These are phyloP conservation scores for Gloeophyllum trabeum DNA, from an alignment of 768 basidiomycete genomes.

Conservation along the genomic window DNA sequence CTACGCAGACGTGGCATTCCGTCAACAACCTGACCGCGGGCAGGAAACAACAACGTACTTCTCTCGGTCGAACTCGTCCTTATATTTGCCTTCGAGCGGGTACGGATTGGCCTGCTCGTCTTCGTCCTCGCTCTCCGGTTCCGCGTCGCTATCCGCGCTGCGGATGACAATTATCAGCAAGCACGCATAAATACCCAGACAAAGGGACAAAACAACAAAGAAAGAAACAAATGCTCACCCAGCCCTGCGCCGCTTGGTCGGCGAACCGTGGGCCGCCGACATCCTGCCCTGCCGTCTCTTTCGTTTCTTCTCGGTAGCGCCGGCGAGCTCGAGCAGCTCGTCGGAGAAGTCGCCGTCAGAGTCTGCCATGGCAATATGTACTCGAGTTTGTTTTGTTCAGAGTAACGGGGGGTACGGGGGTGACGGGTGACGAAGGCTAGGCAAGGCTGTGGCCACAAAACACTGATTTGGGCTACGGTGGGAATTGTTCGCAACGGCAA, in stretches of 20 bases:
- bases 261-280: conserved; percentile 31
- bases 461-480: too few relatives aligned
- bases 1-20: conserved; percentile 26
- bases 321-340: conserved; percentile 75
- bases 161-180: too few relatives aligned
- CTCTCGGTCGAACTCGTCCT: conserved; percentile 73
- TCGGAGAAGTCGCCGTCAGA: conserved; percentile 45
- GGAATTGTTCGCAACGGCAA: too few relatives aligned
- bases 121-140: conserved; percentile 42
- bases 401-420: too few relatives aligned
- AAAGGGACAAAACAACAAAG: too few relatives aligned
- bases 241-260: conserved; percentile 57
- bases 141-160: conserved; percentile 32
- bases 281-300: too few relatives aligned
- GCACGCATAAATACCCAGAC: too few relatives aligned
- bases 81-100: conserved; percentile 87
- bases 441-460: too few relatives aligned
- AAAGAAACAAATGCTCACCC: conserved; percentile 38
- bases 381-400: too few relatives aligned
- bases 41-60: conserved; percentile 39
- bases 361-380: conserved; percentile 33
- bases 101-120: conserved; percentile 48
- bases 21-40: conserved; percentile 10
- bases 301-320: conserved; percentile 55
- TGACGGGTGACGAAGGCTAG: too few relatives aligned